Evolutionary conservation across 1,284 basidiomycete genomes (phyloP).

Genomic region (Sporisorium scitamineum): DNA sequence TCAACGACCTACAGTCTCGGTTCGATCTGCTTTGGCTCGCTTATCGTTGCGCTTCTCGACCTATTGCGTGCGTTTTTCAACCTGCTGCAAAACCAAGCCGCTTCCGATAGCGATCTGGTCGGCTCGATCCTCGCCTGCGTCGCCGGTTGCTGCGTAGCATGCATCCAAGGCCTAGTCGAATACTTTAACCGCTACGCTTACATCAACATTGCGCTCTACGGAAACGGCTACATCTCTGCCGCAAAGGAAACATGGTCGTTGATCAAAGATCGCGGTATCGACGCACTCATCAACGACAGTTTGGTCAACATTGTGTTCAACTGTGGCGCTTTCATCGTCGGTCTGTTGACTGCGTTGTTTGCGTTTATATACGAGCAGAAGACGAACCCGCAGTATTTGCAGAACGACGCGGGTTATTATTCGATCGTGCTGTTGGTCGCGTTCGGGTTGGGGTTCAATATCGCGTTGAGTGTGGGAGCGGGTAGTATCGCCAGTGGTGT

Average conservation of each 20-base stretch:
- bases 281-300: slow-evolving; percentile 86
- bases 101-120: slow-evolving; percentile 79
- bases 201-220: slow-evolving; percentile 87
- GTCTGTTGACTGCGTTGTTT: slow-evolving; percentile 81
- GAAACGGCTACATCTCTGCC: slow-evolving; percentile 85
- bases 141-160: slow-evolving; percentile 78
- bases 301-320: slow-evolving; percentile 76
- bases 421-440: slow-evolving; percentile 58
- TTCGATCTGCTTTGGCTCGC: slow-evolving; percentile 87
- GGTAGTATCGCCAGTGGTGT: slow-evolving; percentile 67
- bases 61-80: slow-evolving; percentile 78
- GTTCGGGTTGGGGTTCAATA: slow-evolving; percentile 68
- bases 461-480: slow-evolving; percentile 67
- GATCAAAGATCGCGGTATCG: slow-evolving; percentile 82
- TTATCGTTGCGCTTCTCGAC: slow-evolving; percentile 89
- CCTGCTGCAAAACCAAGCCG: slow-evolving; percentile 77
- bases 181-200: slow-evolving; percentile 73
- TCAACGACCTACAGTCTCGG: slow-evolving; percentile 87
- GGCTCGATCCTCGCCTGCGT: slow-evolving; percentile 81
- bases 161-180: slow-evolving; percentile 71
- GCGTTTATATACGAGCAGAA: slow-evolving; percentile 80
- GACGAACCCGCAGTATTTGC: slow-evolving; percentile 60
- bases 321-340: slow-evolving; percentile 77
- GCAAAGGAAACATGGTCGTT: slow-evolving; percentile 91
- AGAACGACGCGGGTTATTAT: slow-evolving; percentile 51